Base-by-base conservation (phyloP, 495 filamentous ascomycete species). In the Amorphotheca resinae region DNA sequence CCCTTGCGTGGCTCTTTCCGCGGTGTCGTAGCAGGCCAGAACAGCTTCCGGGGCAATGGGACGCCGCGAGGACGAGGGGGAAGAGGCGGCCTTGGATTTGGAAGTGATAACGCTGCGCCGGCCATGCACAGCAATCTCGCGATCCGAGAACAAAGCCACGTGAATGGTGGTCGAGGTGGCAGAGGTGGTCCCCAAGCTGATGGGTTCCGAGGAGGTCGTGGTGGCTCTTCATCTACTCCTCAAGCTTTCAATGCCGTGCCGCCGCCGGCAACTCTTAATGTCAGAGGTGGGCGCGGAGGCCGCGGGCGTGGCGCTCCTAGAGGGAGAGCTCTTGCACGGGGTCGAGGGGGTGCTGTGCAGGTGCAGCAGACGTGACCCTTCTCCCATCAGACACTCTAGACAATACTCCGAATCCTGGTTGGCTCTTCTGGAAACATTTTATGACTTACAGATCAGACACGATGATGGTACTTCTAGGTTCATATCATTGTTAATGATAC, bases 191-290 rank as follows among this genome's bases (percentile, higher is more conserved):
- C 56, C 14, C 51, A 62, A 2, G 59, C 62, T 17, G 40, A 41
- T 23, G 38, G 42, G 5, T 48, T 52, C 30, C 49, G 54, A 23
- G 59, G 59, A 16, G 59, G 57, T n/a, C 51, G 56, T 14, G 55
- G 55, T 17, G 42, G 41, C 22, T 15, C 34, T 17, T 38, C 38
- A 12, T 45, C 48, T 16, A 17, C 76, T 59, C 64, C 63, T 20
- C 73, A 73, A 20, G 66, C 61, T 42, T 93, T 91, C 53, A 67
- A 68, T 25, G 75, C 75, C 39, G 83, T 89, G 7, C 87, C 91
- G 3, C 91, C 91, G 4, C 89, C 89, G 0, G 59, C 82, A 21
- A 73, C 49, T 26, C 50, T 91, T 23, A 74, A 87, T 48, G 38
- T 59, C 11, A 59, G 63, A 35, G 64, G 78, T 12, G 64, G 77